Base-by-base conservation (phyloP, 345 rosid species). In the Psidium friedrichsthalianum region DNA sequence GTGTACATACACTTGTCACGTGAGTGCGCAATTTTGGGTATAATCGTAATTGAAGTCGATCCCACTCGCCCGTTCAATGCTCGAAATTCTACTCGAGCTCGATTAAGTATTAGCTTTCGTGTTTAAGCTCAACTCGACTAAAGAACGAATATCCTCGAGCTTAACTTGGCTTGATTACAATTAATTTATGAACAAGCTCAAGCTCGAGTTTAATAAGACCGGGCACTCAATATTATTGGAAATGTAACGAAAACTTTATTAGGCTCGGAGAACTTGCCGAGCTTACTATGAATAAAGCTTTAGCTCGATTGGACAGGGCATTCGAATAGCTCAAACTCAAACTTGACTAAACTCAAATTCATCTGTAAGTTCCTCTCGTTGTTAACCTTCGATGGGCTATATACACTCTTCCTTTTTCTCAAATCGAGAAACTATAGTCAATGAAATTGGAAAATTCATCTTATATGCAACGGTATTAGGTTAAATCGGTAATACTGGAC, bases 21-120 rank as follows among this genome's bases (percentile, higher is more conserved):
- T 32, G 3, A 16, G 21, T 64, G 1, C 1, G 5, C 8, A 2
- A 2, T 2, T 32, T 69, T 0, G 6, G 24, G 40, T 18, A 10
- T 2, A 22, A 32, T 64, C 1, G 12, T 32, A 8, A 32, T 18
- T 69, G 18, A 1, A 16, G 44, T 64, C 0, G 0, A 0, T 32
- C 42, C 2, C 22, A 40, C 42, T 40, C 42, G 42, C 5, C 3
- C 5, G 42, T 40, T 40, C 42, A 40, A 40, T 40, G 42, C 42
- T 40, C 42, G 42, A 40, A 40, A 40, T 40, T 12, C 2, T 58
- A 58, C 36, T 58, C 13, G 8, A 58, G 69, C 69, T n/a, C 1
- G 36, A n/a, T 58, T n/a, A n/a, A 5, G 32, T n/a, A 58, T 11
- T 58, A n/a, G 13, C 9, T 7, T 14, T 12, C 8, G 2, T n/a